phyloP scores from a whole-genome alignment of 192 early-diverging fungal genomes.

The Rhizoclosmatium sp. region DNA sequence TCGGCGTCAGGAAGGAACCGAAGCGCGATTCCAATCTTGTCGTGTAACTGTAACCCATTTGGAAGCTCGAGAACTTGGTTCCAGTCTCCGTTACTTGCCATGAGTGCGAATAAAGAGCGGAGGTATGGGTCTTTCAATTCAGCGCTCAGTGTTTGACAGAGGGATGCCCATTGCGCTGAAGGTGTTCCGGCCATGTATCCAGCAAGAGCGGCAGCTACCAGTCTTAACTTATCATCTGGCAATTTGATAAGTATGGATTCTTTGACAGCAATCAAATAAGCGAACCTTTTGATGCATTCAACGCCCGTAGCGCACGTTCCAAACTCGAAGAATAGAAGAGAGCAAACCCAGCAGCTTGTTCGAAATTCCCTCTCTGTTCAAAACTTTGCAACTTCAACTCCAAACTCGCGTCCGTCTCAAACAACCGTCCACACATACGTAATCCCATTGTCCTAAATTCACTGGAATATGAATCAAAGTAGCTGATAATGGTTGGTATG shows the following conservation, averaged over 20 bases:
- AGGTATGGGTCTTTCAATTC: slow-evolving; percentile 79
- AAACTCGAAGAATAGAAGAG: slow-evolving; percentile 82
- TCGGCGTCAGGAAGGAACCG: slow-evolving; percentile 83
- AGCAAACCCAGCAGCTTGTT: slow-evolving; percentile 87
- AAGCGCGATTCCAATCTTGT: slow-evolving; percentile 84
- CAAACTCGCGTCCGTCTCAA: slow-evolving; percentile 48
- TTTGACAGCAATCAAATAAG: slow-evolving; percentile 39
- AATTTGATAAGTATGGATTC: slow-evolving; percentile 14
- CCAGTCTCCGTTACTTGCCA: slow-evolving; percentile 86
- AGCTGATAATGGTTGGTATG: background rate
- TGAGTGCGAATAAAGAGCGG: slow-evolving; percentile 86
- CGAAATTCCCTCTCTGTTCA: slow-evolving; percentile 73
- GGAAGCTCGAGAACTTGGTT: slow-evolving; percentile 72
- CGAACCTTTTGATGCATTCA: slow-evolving; percentile 56
- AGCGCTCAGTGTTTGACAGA: slow-evolving; percentile 66
- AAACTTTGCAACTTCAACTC: slow-evolving; percentile 64
- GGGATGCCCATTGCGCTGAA: slow-evolving; percentile 60
- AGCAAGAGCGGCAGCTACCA: slow-evolving; percentile 82
- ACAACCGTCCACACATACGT: slow-evolving; percentile 62
- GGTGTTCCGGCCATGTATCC: slow-evolving; percentile 50
- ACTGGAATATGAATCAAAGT: slow-evolving; percentile 12
- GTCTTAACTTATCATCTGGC: slow-evolving; percentile 80
- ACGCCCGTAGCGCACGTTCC: slow-evolving; percentile 74
- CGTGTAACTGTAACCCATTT: slow-evolving; percentile 71
- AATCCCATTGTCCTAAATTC: slow-evolving; percentile 50